A percentile compares a stretch with the other conserved stretches of the same genome.
Evolutionary conservation across 2,329 filamentous ascomycete species (phyloP).

Genomic region (Aphanoascus verrucosus): DNA sequence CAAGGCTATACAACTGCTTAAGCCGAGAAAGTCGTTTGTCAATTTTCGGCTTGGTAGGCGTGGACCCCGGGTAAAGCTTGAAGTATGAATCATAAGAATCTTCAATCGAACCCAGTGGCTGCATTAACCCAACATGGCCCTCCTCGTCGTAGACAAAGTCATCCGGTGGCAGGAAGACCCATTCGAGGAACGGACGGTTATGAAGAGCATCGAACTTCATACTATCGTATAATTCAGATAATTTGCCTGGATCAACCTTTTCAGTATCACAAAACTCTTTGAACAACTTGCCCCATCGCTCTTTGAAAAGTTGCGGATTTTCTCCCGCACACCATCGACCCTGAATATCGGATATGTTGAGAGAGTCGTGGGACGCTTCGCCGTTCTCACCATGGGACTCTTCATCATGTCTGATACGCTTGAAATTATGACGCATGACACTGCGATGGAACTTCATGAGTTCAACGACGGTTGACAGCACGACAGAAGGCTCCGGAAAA

Average conservation of each 20-base stretch:
- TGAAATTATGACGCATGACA: conserved; percentile 92
- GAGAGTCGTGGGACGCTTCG: conserved; percentile 28
- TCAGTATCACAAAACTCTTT: conserved; percentile 92
- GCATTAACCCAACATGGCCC: conserved; percentile 32
- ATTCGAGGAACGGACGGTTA: conserved; percentile 91
- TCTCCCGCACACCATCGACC: conserved; percentile 93
- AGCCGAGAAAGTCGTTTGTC: conserved; percentile 80
- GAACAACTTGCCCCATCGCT: conserved; percentile 97
- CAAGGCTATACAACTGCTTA: conserved; percentile 82
- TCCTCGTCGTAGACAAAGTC: conserved; percentile 62
- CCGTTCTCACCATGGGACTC: conserved; percentile 15
- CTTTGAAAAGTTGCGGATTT: conserved; percentile 85
- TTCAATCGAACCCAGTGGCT: conserved; percentile 38
- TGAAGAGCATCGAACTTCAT: conserved; percentile 99
- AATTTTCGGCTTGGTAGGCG: conserved; percentile 63
- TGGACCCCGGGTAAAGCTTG: conserved; percentile 71
- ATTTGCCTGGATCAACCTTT: conserved; percentile 97
- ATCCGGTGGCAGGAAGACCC: conserved; percentile 85
- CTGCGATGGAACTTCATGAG: conserved; percentile 94
- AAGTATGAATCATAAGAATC: conserved; percentile 64
- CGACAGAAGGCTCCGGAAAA: conserved; percentile 86
- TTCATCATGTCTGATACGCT: conserved; percentile 52
- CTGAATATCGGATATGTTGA: conserved; percentile 62
- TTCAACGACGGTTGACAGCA: conserved; percentile 83
- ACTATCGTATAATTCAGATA: conserved; percentile 95